Evolutionary conservation across 75 land plant species (phyloP), one percentile per base, ranked within the genome.

Genomic region (Pinus albicaulis): DNA sequence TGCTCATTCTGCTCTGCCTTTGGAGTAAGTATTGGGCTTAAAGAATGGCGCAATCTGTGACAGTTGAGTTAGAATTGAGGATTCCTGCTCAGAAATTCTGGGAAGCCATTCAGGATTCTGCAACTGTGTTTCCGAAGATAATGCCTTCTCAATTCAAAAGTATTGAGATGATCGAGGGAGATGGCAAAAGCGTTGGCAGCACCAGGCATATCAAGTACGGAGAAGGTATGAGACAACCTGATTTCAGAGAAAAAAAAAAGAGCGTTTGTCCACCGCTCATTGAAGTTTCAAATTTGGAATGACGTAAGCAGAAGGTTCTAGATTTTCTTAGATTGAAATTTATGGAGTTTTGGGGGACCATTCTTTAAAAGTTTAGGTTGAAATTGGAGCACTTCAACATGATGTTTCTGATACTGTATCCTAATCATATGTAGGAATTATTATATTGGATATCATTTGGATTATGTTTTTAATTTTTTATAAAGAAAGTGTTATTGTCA

Each of bases 111-210:
- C 74, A 76, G 58, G 82, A 89, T 61, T 85, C 89, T 10, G 71
- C 75, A 16, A 76, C 28, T 5, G 26, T 92, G 12, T 83, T 89
- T 71, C 92, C 94, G 24, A 86, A 85, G 80, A 79, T 86, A 73
- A 80, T 92, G 74, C 89, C 94, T 7, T 77, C 89, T 3, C 72
- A 74, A 1, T 85, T 85, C 85, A 80, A 82, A 58, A 79, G 86
- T 85, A 79, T 86, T 31, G 85, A 89, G 56, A 74, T 79, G 6
- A 56, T 92, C 5, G 88, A 89, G 65, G 94, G 94, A 19, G 92
- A 92, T 70, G 92, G 90, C n/a, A 80, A 73, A 57, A 25, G 83
- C 14, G 81, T 77, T 5, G 94, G 94, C 22, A 76, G 90, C n/a
- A 66, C 87, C 61, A 79, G 94, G n/a, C 77, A 78, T 48, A 71